A percentile compares a stretch with the other conserved stretches of the same genome.
These are phyloP conservation scores for Pisolithus sp. DNA, from an alignment of 768 basidiomycete genomes.

Conservation along the genomic window DNA sequence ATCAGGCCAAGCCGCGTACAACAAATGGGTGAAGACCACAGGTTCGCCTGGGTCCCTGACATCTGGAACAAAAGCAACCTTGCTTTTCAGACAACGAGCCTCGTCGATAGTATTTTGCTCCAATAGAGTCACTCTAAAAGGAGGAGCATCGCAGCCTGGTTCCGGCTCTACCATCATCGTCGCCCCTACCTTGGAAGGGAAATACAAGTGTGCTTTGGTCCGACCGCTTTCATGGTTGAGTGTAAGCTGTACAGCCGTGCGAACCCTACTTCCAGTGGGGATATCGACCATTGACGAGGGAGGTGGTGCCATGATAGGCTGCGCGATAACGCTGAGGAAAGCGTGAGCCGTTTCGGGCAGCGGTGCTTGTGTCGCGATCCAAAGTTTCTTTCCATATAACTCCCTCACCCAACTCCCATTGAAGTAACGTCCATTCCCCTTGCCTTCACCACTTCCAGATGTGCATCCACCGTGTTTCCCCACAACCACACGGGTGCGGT, in stretches of 20 bases:
- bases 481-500: slow-evolving; percentile 69
- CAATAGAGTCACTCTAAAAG: slow-evolving; percentile 55
- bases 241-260: slow-evolving; percentile 81
- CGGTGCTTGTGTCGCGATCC: slow-evolving; percentile 85
- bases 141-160: slow-evolving; percentile 30
- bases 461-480: slow-evolving; percentile 15
- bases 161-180: slow-evolving; percentile 43
- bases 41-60: slow-evolving; percentile 23
- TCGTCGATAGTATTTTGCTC: slow-evolving; percentile 40
- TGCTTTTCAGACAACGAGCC: slow-evolving; percentile 58
- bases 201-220: slow-evolving; percentile 74
- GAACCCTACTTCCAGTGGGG: slow-evolving; percentile 41
- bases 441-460: slow-evolving; percentile 17
- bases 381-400: slow-evolving; percentile 62
- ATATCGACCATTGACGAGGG: slow-evolving; percentile 18
- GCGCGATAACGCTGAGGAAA: slow-evolving; percentile 66
- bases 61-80: slow-evolving; percentile 46
- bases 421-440: slow-evolving; percentile 48
- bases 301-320: slow-evolving; percentile 36
- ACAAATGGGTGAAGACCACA: slow-evolving; percentile 59
- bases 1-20: slow-evolving; percentile 80
- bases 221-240: slow-evolving; percentile 61
- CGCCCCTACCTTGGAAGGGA: slow-evolving; percentile 55
- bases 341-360: slow-evolving; percentile 62
- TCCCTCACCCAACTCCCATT: slow-evolving; percentile 88